phyloP scores from a whole-genome alignment of 2,329 filamentous ascomycete genomes.

The Sphaerulina vaccinii region DNA sequence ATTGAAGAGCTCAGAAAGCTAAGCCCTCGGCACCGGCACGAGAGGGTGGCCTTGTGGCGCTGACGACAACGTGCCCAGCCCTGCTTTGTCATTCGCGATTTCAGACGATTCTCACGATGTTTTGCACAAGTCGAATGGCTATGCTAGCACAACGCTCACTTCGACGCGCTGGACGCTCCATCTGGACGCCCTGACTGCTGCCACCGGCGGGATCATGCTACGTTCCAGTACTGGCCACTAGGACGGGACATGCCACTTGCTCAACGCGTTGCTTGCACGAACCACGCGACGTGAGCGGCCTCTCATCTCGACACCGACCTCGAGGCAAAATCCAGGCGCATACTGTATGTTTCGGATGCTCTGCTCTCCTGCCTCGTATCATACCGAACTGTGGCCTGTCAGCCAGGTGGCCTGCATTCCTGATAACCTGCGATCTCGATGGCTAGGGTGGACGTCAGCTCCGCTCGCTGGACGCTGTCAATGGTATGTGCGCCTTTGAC shows the following conservation, averaged over 20 bases:
- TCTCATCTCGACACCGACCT: not conserved
- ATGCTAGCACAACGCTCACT: not conserved
- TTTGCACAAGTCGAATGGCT: too few species aligned
- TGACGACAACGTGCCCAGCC: not conserved
- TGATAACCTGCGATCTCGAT: not conserved
- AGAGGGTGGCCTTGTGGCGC: not conserved
- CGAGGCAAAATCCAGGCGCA: not conserved
- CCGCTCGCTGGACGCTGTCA: not conserved
- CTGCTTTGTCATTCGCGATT: not conserved
- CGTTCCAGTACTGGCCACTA: too few species aligned
- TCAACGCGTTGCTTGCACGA: not conserved
- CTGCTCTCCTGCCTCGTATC: not conserved
- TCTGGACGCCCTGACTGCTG: too few species aligned
- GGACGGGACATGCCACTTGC: too few species aligned
- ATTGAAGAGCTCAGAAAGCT: too few species aligned
- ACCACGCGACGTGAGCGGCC: not conserved
- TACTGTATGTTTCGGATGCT: not conserved
- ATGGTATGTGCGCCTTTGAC: not conserved
- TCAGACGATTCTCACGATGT: too few species aligned
- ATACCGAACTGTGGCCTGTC: not conserved
- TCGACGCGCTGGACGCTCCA: too few species aligned
- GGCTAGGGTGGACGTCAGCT: not conserved
- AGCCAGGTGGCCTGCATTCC: not conserved
- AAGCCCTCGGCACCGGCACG: not conserved
- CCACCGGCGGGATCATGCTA: too few species aligned